phyloP scores from a whole-genome alignment of 352 stramenopile genomes.

The Phytophthora quininea region DNA sequence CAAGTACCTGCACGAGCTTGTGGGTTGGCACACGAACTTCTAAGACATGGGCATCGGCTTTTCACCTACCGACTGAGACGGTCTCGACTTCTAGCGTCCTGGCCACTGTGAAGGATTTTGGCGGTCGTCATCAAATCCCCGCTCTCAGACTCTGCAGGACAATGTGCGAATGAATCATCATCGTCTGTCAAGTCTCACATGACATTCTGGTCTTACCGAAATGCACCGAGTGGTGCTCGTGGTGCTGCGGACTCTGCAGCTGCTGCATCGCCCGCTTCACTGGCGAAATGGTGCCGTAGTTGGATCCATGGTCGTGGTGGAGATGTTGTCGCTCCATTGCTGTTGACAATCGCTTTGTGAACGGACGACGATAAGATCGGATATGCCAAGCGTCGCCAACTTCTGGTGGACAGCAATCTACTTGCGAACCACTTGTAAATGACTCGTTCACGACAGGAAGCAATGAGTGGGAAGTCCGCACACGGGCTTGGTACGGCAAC shows the following conservation, averaged over 20 bases:
- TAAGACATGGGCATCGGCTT: neutral
- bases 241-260: constrained; percentile 19
- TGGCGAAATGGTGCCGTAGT: constrained; percentile 30
- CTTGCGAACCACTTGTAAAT: no score
- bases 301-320: constrained; percentile 21
- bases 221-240: constrained; percentile 26
- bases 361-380: constrained; percentile 19
- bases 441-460: no score
- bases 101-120: constrained; percentile 29
- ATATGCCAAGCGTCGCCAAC: constrained; percentile 30
- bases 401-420: neutral
- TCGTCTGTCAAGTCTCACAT: neutral
- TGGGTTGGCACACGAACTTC: neutral
- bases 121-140: constrained; percentile 25
- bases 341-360: neutral
- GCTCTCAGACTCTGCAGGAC: constrained; percentile 29
- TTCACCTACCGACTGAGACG: constrained; percentile 33
- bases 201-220: constrained; percentile 25
- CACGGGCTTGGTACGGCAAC: no score
- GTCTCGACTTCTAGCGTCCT: constrained; percentile 31
- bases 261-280: constrained; percentile 34
- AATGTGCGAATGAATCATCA: constrained; percentile 1
- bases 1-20: constrained; percentile 21
- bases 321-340: constrained; percentile 35
- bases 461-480: no score